Evolutionary conservation across 805 yeast genomes (phyloP).

Genomic region (Hermanozyma aechmeae): DNA sequence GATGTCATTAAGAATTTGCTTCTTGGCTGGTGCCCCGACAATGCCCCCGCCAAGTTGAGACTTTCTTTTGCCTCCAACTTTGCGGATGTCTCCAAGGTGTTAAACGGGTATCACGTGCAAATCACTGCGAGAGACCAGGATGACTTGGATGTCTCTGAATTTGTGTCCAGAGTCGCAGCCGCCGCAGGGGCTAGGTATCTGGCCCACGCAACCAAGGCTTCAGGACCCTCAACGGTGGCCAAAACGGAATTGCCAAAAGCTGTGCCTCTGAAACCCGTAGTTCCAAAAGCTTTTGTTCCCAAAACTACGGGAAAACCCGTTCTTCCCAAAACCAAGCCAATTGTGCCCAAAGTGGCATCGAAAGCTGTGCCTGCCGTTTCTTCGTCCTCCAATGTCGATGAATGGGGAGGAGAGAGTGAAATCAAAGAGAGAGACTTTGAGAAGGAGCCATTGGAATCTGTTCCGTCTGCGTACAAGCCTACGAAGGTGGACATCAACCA

Average conservation of each 20-base stretch:
- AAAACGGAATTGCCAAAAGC: conserved; percentile 1
- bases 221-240: conserved; percentile 7
- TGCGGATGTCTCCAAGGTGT: conserved; percentile 60
- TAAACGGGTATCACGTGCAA: conserved; percentile 88
- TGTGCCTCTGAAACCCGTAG: conserved; percentile 1
- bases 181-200: conserved; percentile 93
- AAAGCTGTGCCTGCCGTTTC: conserved; percentile 22
- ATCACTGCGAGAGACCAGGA: conserved; percentile 92
- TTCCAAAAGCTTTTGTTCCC: conserved; percentile 26
- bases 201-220: conserved; percentile 4
- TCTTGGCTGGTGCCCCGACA: conserved; percentile 97
- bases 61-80: conserved; percentile 71
- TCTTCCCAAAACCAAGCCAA: conserved; percentile 8
- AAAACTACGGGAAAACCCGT: conserved; percentile 32
- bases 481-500: conserved; percentile 52
- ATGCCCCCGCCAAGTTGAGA: conserved; percentile 72
- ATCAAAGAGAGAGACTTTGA: conserved; percentile 45
- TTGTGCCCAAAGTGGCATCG: conserved; percentile 11
- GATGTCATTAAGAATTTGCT: conserved; percentile 77
- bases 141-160: conserved; percentile 74
- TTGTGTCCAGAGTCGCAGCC: conserved; percentile 67
- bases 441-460: conserved; percentile 39
- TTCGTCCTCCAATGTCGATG: conserved; percentile 35
- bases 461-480: conserved; percentile 58
- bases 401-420: conserved; percentile 65